phyloP scores from a whole-genome alignment of 164 flowering plant genomes.

The Cinnamomum chago region DNA sequence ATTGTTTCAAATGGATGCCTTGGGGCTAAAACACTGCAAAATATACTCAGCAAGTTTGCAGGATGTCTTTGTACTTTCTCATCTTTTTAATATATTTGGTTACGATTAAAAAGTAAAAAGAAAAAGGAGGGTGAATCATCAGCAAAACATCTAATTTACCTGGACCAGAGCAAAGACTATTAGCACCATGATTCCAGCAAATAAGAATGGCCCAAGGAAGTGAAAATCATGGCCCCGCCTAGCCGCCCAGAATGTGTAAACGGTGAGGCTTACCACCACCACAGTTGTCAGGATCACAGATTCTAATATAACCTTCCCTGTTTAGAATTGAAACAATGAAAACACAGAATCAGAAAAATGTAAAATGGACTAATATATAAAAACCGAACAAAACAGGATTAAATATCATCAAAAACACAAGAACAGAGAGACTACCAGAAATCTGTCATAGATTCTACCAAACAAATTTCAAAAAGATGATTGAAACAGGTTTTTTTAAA shows the following conservation, averaged over 20 bases:
- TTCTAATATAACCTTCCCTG: slow-evolving; percentile 19
- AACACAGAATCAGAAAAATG: neutral
- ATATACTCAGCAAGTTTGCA: neutral
- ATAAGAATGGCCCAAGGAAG: slow-evolving; percentile 18
- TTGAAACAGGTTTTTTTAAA: too few relatives aligned
- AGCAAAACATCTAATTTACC: slow-evolving; percentile 3
- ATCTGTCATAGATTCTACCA: neutral
- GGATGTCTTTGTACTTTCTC: too few relatives aligned
- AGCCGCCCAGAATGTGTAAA: slow-evolving; percentile 22
- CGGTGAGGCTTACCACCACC: slow-evolving; percentile 15
- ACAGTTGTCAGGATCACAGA: slow-evolving; percentile 13
- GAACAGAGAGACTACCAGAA: too few relatives aligned
- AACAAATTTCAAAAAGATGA: neutral
- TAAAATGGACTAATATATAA: neutral
- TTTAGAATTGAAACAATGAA: neutral
- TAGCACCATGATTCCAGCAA: slow-evolving; percentile 7
- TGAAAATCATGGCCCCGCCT: slow-evolving; percentile 19
- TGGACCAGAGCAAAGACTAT: slow-evolving; percentile 13
- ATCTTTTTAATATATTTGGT: too few relatives aligned
- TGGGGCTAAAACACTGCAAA: too few relatives aligned
- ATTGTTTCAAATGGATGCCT: too few relatives aligned
- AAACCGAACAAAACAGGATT: neutral
- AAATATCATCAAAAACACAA: neutral
- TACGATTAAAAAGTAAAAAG: too few relatives aligned
- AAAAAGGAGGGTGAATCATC: neutral